Percentiles rank a stretch among this genome's conserved stretches.
phyloP scores from a whole-genome alignment of 257 asterid species.

The Gentiana dahurica region DNA sequence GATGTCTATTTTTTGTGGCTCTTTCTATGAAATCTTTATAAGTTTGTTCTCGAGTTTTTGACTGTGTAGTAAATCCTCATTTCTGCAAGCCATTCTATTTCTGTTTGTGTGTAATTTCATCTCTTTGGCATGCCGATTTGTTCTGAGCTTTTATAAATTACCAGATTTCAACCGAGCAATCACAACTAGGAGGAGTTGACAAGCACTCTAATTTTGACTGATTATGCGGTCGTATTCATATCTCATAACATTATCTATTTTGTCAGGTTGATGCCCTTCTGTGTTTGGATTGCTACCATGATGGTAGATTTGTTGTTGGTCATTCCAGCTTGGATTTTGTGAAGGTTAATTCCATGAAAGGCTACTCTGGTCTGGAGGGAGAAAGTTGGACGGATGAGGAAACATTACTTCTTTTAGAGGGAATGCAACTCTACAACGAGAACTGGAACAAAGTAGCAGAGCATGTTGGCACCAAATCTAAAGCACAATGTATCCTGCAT shows the following conservation, averaged over 20 bases:
- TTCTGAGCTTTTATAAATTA: no score
- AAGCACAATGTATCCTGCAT: conserved; percentile 86
- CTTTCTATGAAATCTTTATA: no score
- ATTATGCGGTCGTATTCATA: not conserved
- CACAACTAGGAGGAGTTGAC: not conserved
- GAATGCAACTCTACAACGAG: conserved; percentile 67
- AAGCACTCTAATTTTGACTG: not conserved
- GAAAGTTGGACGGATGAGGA: conserved; percentile 92
- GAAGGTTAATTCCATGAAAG: conserved; percentile 56
- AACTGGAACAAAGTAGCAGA: conserved; percentile 86
- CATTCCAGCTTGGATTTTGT: conserved; percentile 88
- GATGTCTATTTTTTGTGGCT: no score
- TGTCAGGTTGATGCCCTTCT: conserved; percentile 65
- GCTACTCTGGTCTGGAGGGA: conserved; percentile 61
- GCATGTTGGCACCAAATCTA: conserved; percentile 92
- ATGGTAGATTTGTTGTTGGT: conserved; percentile 80
- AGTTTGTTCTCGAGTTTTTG: no score
- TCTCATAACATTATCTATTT: conserved; percentile 22
- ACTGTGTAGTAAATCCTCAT: no score
- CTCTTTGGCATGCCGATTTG: no score
- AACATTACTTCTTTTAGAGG: conserved; percentile 80
- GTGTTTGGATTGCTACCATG: conserved; percentile 83
- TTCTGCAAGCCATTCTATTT: no score
- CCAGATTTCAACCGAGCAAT: no score
- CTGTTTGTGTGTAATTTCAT: no score